A percentile compares a stretch with the other conserved stretches of the same genome.
These are phyloP conservation scores for Erythrophleum ivorense DNA, from an alignment of 331 rosid genomes.

Conservation along the genomic window DNA sequence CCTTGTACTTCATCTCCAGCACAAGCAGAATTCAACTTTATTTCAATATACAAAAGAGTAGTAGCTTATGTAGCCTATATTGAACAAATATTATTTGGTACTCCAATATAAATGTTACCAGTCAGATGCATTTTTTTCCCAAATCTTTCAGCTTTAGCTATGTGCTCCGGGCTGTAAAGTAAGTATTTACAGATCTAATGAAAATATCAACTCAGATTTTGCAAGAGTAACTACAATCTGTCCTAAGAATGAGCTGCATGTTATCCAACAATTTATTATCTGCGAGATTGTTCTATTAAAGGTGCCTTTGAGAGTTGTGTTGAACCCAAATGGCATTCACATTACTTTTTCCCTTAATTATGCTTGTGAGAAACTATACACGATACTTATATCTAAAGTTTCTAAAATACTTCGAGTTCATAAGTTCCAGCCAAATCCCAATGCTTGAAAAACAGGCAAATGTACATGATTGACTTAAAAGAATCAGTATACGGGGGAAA, in stretches of 20 bases:
- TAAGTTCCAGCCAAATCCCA: background rate
- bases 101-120: conserved; percentile 4
- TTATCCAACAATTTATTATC: background rate
- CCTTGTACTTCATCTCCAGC: background rate
- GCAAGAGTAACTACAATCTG: background rate
- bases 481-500: background rate
- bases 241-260: background rate
- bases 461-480: background rate
- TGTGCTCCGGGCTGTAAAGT: conserved; percentile 6
- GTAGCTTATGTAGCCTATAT: conserved; percentile 21
- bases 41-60: conserved; percentile 7
- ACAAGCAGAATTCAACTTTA: background rate
- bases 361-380: background rate
- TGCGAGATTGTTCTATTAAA: background rate
- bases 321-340: background rate
- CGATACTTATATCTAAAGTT: background rate
- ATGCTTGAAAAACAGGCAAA: background rate
- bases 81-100: conserved; percentile 6
- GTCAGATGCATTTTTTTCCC: background rate
- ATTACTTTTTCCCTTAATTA: background rate
- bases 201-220: conserved; percentile 11
- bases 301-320: background rate
- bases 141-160: background rate
- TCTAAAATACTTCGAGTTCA: background rate
- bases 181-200: background rate